These are phyloP conservation scores for Steccherinum ochraceum DNA, from an alignment of 768 basidiomycete species.

Conservation along the genomic window DNA sequence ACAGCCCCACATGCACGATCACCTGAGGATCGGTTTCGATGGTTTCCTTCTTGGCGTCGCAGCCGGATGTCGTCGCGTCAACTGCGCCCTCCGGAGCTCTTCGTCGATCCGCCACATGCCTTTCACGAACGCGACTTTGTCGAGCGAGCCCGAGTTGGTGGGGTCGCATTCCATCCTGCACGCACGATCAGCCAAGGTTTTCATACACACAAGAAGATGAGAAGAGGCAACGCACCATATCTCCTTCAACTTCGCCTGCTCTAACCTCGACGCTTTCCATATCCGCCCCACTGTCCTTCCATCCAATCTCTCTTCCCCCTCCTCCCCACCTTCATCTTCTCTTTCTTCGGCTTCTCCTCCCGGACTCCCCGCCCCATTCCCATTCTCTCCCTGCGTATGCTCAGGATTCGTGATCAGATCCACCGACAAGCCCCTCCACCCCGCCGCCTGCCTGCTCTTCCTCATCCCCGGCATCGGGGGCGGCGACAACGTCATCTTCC, in stretches of 20 bases:
- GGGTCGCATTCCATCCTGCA: conserved; percentile 69
- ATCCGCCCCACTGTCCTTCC: conserved; percentile 52
- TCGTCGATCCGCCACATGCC: conserved; percentile 89
- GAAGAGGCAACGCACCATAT: conserved; percentile 54
- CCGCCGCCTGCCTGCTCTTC: conserved; percentile 51
- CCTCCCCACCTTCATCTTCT: conserved; percentile 28
- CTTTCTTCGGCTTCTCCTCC: conserved; percentile 2
- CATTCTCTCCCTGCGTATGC: conserved; percentile 11
- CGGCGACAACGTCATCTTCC: conserved; percentile 12
- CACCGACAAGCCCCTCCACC: conserved; percentile 70
- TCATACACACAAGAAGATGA: not conserved
- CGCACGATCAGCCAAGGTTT: not conserved
- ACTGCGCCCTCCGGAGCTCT: conserved; percentile 60
- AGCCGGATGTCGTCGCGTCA: conserved; percentile 2
- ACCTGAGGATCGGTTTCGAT: not conserved
- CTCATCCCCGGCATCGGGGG: conserved; percentile 28
- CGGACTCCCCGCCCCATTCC: not conserved
- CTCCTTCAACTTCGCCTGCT: conserved; percentile 41
- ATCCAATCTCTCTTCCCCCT: conserved; percentile 45
- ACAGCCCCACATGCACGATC: no score
- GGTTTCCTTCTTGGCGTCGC: not conserved
- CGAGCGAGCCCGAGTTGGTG: conserved; percentile 46
- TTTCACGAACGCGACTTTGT: conserved; percentile 58
- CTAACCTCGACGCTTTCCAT: conserved; percentile 58
- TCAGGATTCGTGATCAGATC: conserved; percentile 51